A percentile compares a stretch with the other conserved stretches of the same genome.
phyloP scores from a whole-genome alignment of 2,329 filamentous ascomycete species.

The Rosellinia necatrix region DNA sequence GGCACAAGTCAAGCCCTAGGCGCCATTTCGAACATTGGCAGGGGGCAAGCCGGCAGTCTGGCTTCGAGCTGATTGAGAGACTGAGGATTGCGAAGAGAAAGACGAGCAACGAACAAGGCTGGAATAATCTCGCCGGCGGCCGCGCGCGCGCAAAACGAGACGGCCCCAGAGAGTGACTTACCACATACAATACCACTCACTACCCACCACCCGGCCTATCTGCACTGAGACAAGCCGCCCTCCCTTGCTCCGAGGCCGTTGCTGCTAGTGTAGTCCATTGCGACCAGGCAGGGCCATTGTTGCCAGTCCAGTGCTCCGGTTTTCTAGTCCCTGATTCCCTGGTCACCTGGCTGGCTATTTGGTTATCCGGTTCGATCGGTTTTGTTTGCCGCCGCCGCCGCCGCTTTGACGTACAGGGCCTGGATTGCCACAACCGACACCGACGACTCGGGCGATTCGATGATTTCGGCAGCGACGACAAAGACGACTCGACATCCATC shows the following conservation, averaged over 20 bases:
- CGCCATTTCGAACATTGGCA: not conserved
- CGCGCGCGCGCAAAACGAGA: slow-evolving; percentile 13
- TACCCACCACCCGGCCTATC: too few species aligned
- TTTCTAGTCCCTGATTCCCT: not conserved
- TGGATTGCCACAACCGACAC: slow-evolving; percentile 11
- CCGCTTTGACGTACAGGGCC: not conserved
- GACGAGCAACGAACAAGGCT: not conserved
- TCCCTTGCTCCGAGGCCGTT: slow-evolving; percentile 1
- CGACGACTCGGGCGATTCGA: slow-evolving; percentile 4
- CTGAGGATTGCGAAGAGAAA: not conserved
- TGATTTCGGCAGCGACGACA: not conserved
- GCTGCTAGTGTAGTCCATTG: too few species aligned
- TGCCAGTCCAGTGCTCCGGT: not conserved
- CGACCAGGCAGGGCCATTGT: too few species aligned
- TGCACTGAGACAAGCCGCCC: slow-evolving; percentile 3
- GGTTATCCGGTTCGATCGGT: not conserved
- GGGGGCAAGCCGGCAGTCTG: slow-evolving; percentile 6
- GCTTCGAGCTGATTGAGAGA: not conserved
- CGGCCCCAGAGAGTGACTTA: too few species aligned
- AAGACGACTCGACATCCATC: not conserved
- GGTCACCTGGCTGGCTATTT: not conserved
- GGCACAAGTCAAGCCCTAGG: slow-evolving; percentile 1
- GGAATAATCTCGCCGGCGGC: not conserved
- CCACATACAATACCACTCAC: too few species aligned
- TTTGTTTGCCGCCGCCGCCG: slow-evolving; percentile 9